Conservation (phyloP, 2,329 filamentous ascomycete species). For the Apiospora saccharicola region DNA sequence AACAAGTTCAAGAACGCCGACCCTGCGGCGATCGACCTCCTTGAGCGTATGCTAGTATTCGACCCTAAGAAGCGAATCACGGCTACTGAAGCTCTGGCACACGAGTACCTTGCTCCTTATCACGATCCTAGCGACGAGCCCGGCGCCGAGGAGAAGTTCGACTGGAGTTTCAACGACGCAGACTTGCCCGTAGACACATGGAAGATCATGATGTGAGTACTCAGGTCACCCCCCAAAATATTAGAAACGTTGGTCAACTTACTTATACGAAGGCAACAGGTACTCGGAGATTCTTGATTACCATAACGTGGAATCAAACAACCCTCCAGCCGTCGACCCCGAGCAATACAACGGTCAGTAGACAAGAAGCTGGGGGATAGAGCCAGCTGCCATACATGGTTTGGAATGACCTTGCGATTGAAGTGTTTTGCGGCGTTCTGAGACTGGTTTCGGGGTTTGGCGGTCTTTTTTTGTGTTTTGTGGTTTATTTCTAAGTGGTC, state of each 20-base stretch:
- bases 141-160: constrained; percentile 94
- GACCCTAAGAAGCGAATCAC: constrained; percentile 96
- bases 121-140: constrained; percentile 98
- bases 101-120: constrained; percentile 95
- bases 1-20: constrained; percentile 98
- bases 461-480: constrained; percentile 18
- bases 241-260: constrained; percentile 30
- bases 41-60: constrained; percentile 97
- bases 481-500: constrained; percentile 11
- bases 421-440: constrained; percentile 36
- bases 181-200: constrained; percentile 98
- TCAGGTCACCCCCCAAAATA: neutral
- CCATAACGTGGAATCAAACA: constrained; percentile 81
- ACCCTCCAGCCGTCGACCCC: constrained; percentile 48
- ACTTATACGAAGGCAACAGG: constrained; percentile 59
- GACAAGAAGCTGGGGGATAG: neutral
- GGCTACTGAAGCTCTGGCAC: constrained; percentile 82
- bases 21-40: constrained; percentile 85
- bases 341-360: constrained; percentile 49
- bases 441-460: constrained; percentile 24
- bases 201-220: constrained; percentile 99
- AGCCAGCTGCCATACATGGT: constrained; percentile 1
- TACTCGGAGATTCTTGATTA: constrained; percentile 99
- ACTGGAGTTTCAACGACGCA: constrained; percentile 99
- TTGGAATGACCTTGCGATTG: constrained; percentile 21